Percentiles rank a stretch among this genome's conserved stretches.
These are phyloP conservation scores for Calycina herbarum DNA, from an alignment of 2,329 filamentous ascomycete genomes.

Conservation along the genomic window DNA sequence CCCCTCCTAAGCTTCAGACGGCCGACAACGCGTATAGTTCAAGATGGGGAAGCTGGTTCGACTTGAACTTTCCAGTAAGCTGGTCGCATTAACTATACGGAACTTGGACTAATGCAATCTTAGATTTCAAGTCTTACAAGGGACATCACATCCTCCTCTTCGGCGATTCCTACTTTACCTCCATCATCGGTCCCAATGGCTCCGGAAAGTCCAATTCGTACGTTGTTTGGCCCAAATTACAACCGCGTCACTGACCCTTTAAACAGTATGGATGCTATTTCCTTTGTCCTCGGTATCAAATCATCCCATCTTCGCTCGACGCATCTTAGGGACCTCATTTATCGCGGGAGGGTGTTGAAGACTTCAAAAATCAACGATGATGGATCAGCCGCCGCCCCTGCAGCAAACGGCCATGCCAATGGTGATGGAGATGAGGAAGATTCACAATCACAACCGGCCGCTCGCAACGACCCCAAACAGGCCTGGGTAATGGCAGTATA, in stretches of 20 bases:
- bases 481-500: constrained; percentile 99
- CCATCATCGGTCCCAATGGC: constrained; percentile 98
- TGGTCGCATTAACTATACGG: constrained; percentile 10
- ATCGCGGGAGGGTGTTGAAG: constrained; percentile 89
- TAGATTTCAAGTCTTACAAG: constrained; percentile 99
- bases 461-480: constrained; percentile 82
- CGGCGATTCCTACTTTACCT: constrained; percentile 98
- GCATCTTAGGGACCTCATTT: constrained; percentile 91
- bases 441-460: constrained; percentile 60
- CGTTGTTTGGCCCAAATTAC: constrained; percentile 46
- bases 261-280: constrained; percentile 94
- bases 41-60: constrained; percentile 95
- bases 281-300: constrained; percentile 97
- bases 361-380: constrained; percentile 92
- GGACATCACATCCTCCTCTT: constrained; percentile 93
- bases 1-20: constrained; percentile 20
- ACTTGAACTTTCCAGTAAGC: constrained; percentile 87
- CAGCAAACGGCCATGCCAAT: constrained; percentile 60
- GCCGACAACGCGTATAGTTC: constrained; percentile 35
- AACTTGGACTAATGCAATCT: constrained; percentile 22
- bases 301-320: constrained; percentile 96
- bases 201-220: constrained; percentile 98
- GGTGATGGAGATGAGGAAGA: constrained; percentile 60
- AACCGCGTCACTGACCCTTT: constrained; percentile 28
- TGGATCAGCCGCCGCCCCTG: constrained; percentile 59